Evolutionary conservation across 108 stramenopile genomes (phyloP), one percentile per base, ranked within the genome.

Genomic region (Skeletonema grethae): DNA sequence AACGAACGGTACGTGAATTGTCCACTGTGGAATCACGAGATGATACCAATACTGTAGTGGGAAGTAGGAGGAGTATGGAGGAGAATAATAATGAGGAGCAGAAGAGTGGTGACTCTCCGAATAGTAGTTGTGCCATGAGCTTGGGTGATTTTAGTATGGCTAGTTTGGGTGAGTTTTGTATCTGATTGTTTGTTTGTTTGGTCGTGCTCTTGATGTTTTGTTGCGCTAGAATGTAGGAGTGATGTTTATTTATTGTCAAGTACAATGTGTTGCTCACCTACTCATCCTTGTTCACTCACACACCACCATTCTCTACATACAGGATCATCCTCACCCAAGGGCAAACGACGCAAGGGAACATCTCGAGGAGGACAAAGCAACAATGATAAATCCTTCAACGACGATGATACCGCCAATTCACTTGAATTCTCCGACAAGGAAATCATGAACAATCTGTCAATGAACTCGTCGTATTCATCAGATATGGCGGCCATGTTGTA

Each of bases 401-500:
- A 1, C 67, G 65, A 30, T 72, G 72, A 69, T 61, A 63, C 46
- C 72, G 63, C 41, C 67, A 80, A 50, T 68, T 72, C 38, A 24
- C 67, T 53, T 0, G 18, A 15, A 11, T 11, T 57, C 1, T 30
- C 68, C 29, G 30, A 50, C 10, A 65, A 63, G n/a, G 57, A 45
- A 18, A 80, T 80, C 30, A 57, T 80, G 20, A 72, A 80, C 46
- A 73, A 73, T 63, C 57, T 80, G 10, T 73, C 72, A 5, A 80
- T 80, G 41, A 73, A 70, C 38, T 80, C 79, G 4, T 73, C 62
- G 7, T 80, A 80, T 43, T 80, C 79, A 7, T 72, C 79, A 8
- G 79, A 80, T 31, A 63, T 80, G 34, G 79, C 36, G 8, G 36
- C 79, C 36, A 72, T 73, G 35, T 57, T 80, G 1, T 80, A 53